Base-by-base conservation (phyloP, 192 early-diverging fungal species). In the Coemansia umbellata region DNA sequence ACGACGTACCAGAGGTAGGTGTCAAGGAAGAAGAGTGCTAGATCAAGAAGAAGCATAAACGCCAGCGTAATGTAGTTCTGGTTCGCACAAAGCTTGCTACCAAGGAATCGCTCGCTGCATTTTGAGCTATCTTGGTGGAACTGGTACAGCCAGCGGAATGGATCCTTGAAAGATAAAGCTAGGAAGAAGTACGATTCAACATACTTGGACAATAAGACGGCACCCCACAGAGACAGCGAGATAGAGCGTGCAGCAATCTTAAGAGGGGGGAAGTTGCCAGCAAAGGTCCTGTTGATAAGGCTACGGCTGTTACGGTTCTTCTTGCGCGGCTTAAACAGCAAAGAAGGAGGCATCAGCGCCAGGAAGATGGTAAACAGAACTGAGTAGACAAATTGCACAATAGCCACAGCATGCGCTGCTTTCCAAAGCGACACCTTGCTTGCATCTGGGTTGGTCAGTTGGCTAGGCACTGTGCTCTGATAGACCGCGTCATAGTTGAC, bases 1-100 rank as follows among this genome's bases (percentile, higher is more conserved):
- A 91, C 87, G 21, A 90, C 85, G 50, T 89, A 92, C 89, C 90
- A 92, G 53, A 92, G 77, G 54, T 92, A 92, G 0, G 90, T 92
- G 49, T 91, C 89, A 36, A 91, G 61, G 58, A 92, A 92, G 63
- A 85, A 91, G 11, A 92, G 81, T 9, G 84, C 74, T 40, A 90
- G 55, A 44, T 87, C 84, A 19, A 87, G 81, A 47, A 87, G 55
- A 66, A 90, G 82, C 85, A 90, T 88, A 33, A 88, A 73, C 1
- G 78, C 78, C 19, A 90, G 74, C 3, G 85, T 86, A 24, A 90
- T 83, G 31, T 68, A 59, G 51, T 84, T 82, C 77, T 87, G 84
- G 48, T 85, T 78, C 15, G 61, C 51, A 66, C 88, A 91, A 24
- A 91, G 67, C 5, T 63, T 52, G 8, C 61, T 60, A 9, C 79